phyloP scores from a whole-genome alignment of 768 basidiomycete genomes.

The Podaxis carcinomalis region DNA sequence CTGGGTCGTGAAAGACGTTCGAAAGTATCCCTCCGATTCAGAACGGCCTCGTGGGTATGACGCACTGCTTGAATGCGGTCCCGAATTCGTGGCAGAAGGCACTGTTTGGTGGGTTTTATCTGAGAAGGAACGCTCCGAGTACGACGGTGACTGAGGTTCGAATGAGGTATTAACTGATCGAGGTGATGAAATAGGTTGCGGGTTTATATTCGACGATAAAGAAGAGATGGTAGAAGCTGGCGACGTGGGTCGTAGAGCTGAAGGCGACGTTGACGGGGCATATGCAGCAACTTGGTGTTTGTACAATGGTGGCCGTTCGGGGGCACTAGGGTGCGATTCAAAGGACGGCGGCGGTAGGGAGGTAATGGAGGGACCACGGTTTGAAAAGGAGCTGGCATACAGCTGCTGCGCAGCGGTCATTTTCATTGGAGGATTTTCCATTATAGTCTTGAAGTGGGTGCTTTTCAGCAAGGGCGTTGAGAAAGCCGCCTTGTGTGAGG shows the following conservation, averaged over 20 bases:
- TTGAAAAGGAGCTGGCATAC: constrained; percentile 14
- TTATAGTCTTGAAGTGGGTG: neutral
- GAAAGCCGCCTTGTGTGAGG: neutral
- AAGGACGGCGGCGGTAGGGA: constrained; percentile 2
- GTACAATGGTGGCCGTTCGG: neutral
- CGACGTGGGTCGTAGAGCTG: neutral
- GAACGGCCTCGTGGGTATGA: neutral
- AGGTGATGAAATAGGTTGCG: neutral
- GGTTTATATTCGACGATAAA: neutral
- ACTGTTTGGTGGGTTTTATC: neutral
- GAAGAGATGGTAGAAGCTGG: constrained; percentile 6
- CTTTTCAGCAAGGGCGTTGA: neutral
- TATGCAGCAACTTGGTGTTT: constrained; percentile 3
- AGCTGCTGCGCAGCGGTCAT: constrained; percentile 15
- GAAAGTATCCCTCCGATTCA: constrained; percentile 1
- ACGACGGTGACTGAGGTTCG: constrained; percentile 3
- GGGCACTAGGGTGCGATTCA: neutral
- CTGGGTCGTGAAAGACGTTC: neutral
- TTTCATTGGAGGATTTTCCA: neutral
- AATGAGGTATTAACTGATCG: neutral
- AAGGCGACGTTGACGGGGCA: neutral
- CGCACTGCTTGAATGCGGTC: neutral
- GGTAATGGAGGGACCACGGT: neutral
- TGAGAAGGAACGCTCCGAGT: neutral
- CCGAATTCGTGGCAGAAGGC: neutral